Base-by-base conservation (phyloP, 2,329 filamentous ascomycete species). In the Rugonectria rugulosa region DNA sequence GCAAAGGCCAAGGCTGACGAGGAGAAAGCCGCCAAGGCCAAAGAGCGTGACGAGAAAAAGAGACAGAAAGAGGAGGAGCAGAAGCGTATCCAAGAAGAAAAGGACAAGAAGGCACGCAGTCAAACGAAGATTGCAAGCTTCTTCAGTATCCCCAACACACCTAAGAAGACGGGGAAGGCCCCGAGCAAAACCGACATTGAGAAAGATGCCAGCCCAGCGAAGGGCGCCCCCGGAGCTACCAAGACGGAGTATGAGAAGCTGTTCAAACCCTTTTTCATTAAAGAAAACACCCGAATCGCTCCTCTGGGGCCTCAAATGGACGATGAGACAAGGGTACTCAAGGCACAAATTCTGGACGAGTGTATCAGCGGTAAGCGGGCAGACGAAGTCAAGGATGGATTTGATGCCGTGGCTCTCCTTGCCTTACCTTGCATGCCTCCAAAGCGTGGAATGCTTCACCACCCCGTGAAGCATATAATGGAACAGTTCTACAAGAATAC, bases 261-360 rank as follows among this genome's bases (percentile, higher is more conserved):
- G 29, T 98, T 98, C 67, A 83, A 92, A 26, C 87, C 90, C 0
- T 98, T 97, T 72, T 93, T 89, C 59, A 69, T 95, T 40, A 89
- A 91, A 55, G 81, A 87, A 3, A 83, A 91, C 66, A 89, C 91
- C 2, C 83, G 75, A n/a, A 64, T 97, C 48, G 92, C 92, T 1
- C 79, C 81, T 0, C 75, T 79, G 43, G 78, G 77, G 3, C 85
- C 85, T 23, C 71, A 79, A 32, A 79, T 88, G 70, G 87, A 91
- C 61, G 70, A 81, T 1, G 78, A 85, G 56, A 82, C 84, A 1
- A 76, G 79, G 21, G 68, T 77, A n/a, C 75, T 67, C 45, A 87
- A 83, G 70, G 80, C 77, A 23, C 67, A 62, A 15, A 79, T 79
- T 3, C 71, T 88, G 3, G 83, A 87, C 58, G 77, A 82, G 45